A percentile compares a stretch with the other conserved stretches of the same genome.
phyloP scores from a whole-genome alignment of 2,329 filamentous ascomycete genomes.

The Mariannaea elegans region DNA sequence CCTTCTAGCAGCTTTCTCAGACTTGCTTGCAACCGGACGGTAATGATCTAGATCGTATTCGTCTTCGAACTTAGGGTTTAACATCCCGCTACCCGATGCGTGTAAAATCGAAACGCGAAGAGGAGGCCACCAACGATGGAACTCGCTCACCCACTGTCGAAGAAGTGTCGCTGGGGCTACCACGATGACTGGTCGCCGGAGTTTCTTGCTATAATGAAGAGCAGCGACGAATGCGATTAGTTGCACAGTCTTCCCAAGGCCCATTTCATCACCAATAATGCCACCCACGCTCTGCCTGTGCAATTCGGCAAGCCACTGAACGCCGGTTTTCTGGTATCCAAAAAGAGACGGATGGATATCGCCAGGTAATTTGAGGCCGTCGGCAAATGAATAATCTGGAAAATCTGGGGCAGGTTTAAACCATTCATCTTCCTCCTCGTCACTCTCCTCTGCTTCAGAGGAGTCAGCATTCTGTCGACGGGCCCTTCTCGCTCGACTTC shows the following conservation, averaged over 20 bases:
- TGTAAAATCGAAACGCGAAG: constrained; percentile 94
- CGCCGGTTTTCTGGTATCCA: constrained; percentile 95
- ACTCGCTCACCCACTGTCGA: constrained; percentile 98
- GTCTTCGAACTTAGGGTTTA: constrained; percentile 76
- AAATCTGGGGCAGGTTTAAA: constrained; percentile 86
- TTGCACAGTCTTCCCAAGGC: constrained; percentile 89
- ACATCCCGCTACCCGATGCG: constrained; percentile 95
- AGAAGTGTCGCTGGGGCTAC: constrained; percentile 95
- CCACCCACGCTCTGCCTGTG: constrained; percentile 91
- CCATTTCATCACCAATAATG: constrained; percentile 98
- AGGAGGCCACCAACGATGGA: constrained; percentile 99
- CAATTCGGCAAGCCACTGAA: constrained; percentile 95
- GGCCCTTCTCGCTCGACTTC: constrained; percentile 53
- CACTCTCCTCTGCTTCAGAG: constrained; percentile 51
- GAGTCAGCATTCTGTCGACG: constrained; percentile 48
- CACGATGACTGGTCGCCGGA: constrained; percentile 86
- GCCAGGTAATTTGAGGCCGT: constrained; percentile 83
- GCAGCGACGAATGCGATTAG: constrained; percentile 83
- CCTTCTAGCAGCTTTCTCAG: constrained; percentile 71
- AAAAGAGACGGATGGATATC: constrained; percentile 94
- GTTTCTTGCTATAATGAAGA: constrained; percentile 87
- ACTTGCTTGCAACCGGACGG: constrained; percentile 45
- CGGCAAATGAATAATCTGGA: constrained; percentile 77
- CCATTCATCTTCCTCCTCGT: constrained; percentile 71
- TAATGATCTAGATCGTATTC: constrained; percentile 58